Evolutionary conservation across 73 alveolate genomes (phyloP).

Genomic region (Blepharisma stoltei): DNA sequence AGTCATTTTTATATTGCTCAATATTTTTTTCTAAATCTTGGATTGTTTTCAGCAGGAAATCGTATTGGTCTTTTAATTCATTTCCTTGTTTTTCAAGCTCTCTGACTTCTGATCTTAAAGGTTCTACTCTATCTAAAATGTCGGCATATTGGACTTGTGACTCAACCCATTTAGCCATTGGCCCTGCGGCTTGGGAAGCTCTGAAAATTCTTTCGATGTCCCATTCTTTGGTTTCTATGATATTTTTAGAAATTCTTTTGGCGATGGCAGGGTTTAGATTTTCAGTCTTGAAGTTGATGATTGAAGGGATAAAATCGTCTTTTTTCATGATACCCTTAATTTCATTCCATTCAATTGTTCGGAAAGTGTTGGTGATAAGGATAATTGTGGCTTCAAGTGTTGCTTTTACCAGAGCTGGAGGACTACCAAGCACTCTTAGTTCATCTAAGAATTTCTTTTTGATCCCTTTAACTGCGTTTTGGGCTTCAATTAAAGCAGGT

Average conservation of each 20-base stretch:
- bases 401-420: conserved; percentile 81
- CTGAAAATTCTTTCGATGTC: conserved; percentile 80
- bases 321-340: conserved; percentile 69
- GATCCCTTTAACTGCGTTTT: conserved; percentile 83
- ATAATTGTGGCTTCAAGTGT: conserved; percentile 89
- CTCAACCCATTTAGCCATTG: conserved; percentile 97
- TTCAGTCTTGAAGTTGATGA: conserved; percentile 86
- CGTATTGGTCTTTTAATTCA: conserved; percentile 56
- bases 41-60: conserved; percentile 51
- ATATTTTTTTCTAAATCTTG: conserved; percentile 75
- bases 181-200: conserved; percentile 96
- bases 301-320: conserved; percentile 80
- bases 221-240: conserved; percentile 77
- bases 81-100: conserved; percentile 65
- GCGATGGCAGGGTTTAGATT: conserved; percentile 43
- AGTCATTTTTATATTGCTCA: conserved; percentile 79
- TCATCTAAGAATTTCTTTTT: conserved; percentile 76
- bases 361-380: conserved; percentile 57
- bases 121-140: conserved; percentile 87
- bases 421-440: conserved; percentile 79
- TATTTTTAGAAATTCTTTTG: conserved; percentile 48
- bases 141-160: conserved; percentile 92
- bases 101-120: conserved; percentile 87
- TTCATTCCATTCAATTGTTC: conserved; percentile 84
- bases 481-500: conserved; percentile 94